Evolutionary conservation across 2,329 filamentous ascomycete species (phyloP).

Genomic region (Fusarium sororula): DNA sequence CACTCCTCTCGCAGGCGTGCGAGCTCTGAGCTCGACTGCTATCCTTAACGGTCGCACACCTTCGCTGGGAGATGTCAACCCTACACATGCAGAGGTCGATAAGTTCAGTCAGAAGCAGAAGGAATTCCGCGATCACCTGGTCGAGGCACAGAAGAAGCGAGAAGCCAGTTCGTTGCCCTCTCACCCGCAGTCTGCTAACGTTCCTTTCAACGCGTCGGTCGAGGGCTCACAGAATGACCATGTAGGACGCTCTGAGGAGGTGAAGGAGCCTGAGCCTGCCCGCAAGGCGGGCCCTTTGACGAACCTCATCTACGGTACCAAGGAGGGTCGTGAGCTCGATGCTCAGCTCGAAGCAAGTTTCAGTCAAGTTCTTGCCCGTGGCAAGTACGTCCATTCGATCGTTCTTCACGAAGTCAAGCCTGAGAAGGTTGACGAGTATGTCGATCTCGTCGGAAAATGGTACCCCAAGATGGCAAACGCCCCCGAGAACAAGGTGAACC

Average conservation of each 20-base stretch:
- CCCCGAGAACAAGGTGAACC: slow-evolving; percentile 90
- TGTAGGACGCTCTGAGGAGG: slow-evolving; percentile 61
- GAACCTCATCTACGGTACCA: slow-evolving; percentile 95
- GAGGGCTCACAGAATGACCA: slow-evolving; percentile 49
- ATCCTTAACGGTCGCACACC: slow-evolving; percentile 63
- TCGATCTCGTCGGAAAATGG: slow-evolving; percentile 87
- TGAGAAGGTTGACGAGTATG: slow-evolving; percentile 94
- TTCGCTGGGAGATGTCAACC: slow-evolving; percentile 84
- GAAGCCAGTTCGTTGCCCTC: slow-evolving; percentile 78
- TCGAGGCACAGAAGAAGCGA: slow-evolving; percentile 80
- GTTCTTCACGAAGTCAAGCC: slow-evolving; percentile 96
- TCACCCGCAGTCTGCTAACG: slow-evolving; percentile 53
- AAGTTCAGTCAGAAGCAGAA: slow-evolving; percentile 86
- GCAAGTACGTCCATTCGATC: slow-evolving; percentile 98
- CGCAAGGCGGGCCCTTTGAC: slow-evolving; percentile 79
- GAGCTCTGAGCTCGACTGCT: slow-evolving; percentile 67
- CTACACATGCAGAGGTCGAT: slow-evolving; percentile 69
- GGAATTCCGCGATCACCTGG: slow-evolving; percentile 84
- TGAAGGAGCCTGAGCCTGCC: slow-evolving; percentile 62
- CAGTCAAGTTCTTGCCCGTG: slow-evolving; percentile 90
- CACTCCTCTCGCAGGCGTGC: slow-evolving; percentile 58
- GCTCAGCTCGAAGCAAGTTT: slow-evolving; percentile 96
- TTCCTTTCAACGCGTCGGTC: slow-evolving; percentile 54
- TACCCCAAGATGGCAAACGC: slow-evolving; percentile 89
- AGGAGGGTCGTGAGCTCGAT: slow-evolving; percentile 92